Evolutionary conservation across 768 basidiomycete species (phyloP).

Genomic region (Naganishia antarctica): DNA sequence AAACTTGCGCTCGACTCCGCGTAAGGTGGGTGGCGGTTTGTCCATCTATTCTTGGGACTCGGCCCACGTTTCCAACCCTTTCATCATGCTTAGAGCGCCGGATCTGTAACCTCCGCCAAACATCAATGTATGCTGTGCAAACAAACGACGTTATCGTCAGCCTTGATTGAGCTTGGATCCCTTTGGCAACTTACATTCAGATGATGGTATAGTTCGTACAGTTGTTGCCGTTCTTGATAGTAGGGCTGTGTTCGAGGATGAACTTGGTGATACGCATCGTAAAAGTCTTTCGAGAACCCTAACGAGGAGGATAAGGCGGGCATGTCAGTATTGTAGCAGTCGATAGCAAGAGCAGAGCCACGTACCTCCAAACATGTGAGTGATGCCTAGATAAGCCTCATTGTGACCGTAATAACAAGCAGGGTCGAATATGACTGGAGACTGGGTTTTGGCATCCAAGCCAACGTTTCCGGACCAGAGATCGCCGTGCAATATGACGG

Average conservation of each 20-base stretch:
- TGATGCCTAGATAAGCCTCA: slow-evolving; percentile 46
- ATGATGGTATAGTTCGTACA: slow-evolving; percentile 47
- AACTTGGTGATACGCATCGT: slow-evolving; percentile 41
- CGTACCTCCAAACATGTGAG: slow-evolving; percentile 49
- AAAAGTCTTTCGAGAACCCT: slow-evolving; percentile 46
- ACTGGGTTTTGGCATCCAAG: slow-evolving; percentile 29
- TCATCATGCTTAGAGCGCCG: slow-evolving; percentile 39
- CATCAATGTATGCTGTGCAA: slow-evolving; percentile 41
- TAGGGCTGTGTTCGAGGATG: slow-evolving; percentile 38
- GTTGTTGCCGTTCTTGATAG: slow-evolving; percentile 35
- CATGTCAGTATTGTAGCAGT: no score
- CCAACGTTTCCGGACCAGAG: slow-evolving; percentile 49
- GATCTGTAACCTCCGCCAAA: slow-evolving; percentile 40
- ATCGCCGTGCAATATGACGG: slow-evolving; percentile 48
- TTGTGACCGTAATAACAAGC: slow-evolving; percentile 43
- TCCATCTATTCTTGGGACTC: neutral
- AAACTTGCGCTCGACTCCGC: no score
- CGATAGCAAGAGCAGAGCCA: no score
- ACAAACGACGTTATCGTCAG: neutral
- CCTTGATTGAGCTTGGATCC: neutral
- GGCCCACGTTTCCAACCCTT: slow-evolving; percentile 33
- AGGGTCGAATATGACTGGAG: slow-evolving; percentile 44
- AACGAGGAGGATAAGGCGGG: no score
- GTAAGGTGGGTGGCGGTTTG: no score
- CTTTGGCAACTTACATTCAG: slow-evolving; percentile 35